These are phyloP conservation scores for Saccharomyces pastorianus DNA, from an alignment of 1,139 yeast species.

Conservation along the genomic window DNA sequence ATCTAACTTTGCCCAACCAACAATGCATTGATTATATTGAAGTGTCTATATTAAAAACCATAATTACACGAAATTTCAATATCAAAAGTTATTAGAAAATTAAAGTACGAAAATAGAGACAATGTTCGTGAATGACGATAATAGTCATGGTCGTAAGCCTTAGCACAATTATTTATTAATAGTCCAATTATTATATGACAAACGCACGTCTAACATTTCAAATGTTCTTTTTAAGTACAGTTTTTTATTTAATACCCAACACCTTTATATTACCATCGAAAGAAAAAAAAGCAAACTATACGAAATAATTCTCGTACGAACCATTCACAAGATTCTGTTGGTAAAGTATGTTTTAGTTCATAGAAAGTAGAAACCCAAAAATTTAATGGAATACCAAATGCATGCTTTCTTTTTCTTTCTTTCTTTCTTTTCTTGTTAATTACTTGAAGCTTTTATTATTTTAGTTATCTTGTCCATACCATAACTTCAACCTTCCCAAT, in stretches of 20 bases:
- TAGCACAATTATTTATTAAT: no score
- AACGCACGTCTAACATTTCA: not conserved
- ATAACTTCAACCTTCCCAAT: conserved; percentile 9
- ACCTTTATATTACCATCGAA: not conserved
- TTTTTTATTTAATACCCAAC: not conserved
- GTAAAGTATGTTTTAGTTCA: not conserved
- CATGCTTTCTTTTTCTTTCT: not conserved
- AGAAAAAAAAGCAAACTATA: not conserved
- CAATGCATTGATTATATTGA: no score
- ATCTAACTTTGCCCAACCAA: no score
- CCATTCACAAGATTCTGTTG: not conserved
- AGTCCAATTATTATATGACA: no score
- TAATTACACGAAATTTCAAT: no score
- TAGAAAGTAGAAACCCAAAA: not conserved
- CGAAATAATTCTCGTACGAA: not conserved
- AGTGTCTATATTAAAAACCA: no score
- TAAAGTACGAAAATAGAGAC: no score
- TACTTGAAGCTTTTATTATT: not conserved
- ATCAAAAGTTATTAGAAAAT: no score
- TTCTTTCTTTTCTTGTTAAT: no score
- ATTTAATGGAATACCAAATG: not conserved
- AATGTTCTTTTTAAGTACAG: not conserved
- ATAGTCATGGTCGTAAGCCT: not conserved
- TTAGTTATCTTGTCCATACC: not conserved
- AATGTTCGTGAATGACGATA: not conserved